Evolutionary conservation across 2,329 filamentous ascomycete genomes (phyloP).

Genomic region (Cyclaneusma minus): DNA sequence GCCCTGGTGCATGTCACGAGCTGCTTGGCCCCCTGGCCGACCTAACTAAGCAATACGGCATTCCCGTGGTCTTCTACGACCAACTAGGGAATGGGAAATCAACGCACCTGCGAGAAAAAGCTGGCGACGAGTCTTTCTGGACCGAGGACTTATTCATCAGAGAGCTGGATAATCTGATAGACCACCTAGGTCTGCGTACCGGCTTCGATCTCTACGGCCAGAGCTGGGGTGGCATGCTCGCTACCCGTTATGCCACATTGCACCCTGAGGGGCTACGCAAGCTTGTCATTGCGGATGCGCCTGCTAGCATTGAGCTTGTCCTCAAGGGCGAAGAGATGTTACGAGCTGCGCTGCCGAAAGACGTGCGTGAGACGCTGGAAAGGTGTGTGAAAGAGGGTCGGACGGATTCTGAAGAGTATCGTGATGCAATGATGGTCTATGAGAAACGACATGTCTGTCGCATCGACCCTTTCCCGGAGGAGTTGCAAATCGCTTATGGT

Average conservation of each 20-base stretch:
- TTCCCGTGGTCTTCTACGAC: conserved; percentile 36
- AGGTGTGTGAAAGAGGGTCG: conserved; percentile 9
- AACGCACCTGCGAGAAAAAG: conserved; percentile 29
- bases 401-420: conserved; percentile 8
- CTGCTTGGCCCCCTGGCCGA: conserved; percentile 24
- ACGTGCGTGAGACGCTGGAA: conserved; percentile 10
- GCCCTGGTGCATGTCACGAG: conserved; percentile 29
- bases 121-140: conserved; percentile 30
- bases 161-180: conserved; percentile 32
- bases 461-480: conserved; percentile 6
- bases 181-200: conserved; percentile 22
- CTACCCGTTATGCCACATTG: conserved; percentile 23
- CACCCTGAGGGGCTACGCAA: conserved; percentile 21
- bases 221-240: conserved; percentile 37
- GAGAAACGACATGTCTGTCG: conserved; percentile 9
- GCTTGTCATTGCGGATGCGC: conserved; percentile 20
- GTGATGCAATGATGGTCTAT: conserved; percentile 8
- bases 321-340: conserved; percentile 10
- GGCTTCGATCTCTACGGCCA: conserved; percentile 30
- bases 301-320: conserved; percentile 14
- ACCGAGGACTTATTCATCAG: conserved; percentile 27
- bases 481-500: conserved; percentile 8
- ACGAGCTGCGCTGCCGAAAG: conserved; percentile 9
- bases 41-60: conserved; percentile 20
- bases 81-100: conserved; percentile 33